These are phyloP conservation scores for Penicillium riverlandense DNA, from an alignment of 495 filamentous ascomycete species.

Conservation along the genomic window DNA sequence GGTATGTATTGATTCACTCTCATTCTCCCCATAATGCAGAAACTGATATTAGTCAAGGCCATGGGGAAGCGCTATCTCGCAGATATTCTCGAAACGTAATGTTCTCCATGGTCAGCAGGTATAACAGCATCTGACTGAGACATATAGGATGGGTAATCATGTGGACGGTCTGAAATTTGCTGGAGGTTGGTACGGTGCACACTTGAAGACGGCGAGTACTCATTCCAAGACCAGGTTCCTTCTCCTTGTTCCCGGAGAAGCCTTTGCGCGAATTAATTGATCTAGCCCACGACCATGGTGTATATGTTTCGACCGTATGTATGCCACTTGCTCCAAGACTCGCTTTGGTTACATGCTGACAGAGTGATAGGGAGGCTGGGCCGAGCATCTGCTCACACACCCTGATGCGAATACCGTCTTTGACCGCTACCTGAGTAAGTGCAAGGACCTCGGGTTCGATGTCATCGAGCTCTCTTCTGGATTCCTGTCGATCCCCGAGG, in stretches of 20 bases:
- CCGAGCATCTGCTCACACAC: constrained; percentile 48
- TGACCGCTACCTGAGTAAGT: constrained; percentile 45
- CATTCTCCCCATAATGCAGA: neutral
- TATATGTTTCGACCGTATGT: constrained; percentile 47
- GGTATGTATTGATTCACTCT: constrained; percentile 14
- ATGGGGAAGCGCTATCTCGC: constrained; percentile 48
- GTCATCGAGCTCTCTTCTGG: constrained; percentile 49
- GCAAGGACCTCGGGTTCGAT: constrained; percentile 49
- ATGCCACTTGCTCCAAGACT: neutral
- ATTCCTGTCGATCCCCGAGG: constrained; percentile 46
- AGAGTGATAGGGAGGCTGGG: constrained; percentile 40
- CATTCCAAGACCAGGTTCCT: constrained; percentile 28
- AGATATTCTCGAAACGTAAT: constrained; percentile 46
- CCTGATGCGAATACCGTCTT: constrained; percentile 36
- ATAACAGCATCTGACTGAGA: neutral
- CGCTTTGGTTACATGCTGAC: neutral
- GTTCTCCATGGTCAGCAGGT: neutral
- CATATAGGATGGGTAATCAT: constrained; percentile 41
- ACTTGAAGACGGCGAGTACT: neutral
- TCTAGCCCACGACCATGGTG: constrained; percentile 43
- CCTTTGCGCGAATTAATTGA: constrained; percentile 44
- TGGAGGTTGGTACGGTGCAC: constrained; percentile 28
- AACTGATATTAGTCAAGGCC: constrained; percentile 17
- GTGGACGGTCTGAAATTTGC: constrained; percentile 53
- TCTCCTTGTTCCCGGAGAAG: constrained; percentile 44